Evolutionary conservation across 1,284 basidiomycete species (phyloP).

Genomic region (Binderoboletus segoi): DNA sequence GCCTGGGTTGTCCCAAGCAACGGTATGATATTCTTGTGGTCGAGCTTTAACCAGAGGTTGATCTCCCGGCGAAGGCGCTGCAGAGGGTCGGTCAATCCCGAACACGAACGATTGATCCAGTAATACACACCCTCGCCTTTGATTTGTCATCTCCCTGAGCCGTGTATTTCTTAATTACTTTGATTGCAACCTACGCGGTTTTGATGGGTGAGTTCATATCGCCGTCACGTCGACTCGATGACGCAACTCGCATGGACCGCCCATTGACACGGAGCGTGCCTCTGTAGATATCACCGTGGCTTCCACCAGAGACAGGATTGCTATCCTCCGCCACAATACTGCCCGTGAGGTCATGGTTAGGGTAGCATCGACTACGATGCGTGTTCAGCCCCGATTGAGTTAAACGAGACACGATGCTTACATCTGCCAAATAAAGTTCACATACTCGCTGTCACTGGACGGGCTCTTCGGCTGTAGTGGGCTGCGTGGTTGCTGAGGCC

Average conservation of each 20-base stretch:
- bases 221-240: not conserved
- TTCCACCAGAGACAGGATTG: slow-evolving; percentile 22
- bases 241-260: slow-evolving; percentile 22
- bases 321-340: slow-evolving; percentile 13
- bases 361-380: slow-evolving; percentile 15
- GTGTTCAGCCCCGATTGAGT: not conserved
- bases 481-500: slow-evolving; percentile 4
- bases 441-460: slow-evolving; percentile 6
- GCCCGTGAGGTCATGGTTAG: slow-evolving; percentile 18
- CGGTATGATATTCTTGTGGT: slow-evolving; percentile 27
- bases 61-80: slow-evolving; percentile 34
- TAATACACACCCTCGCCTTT: slow-evolving; percentile 15
- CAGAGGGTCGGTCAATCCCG: not conserved
- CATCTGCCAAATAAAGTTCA: slow-evolving; percentile 17
- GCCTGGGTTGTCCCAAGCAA: slow-evolving; percentile 26
- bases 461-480: not conserved
- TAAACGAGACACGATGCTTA: not conserved
- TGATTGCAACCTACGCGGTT: slow-evolving; percentile 24
- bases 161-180: slow-evolving; percentile 25
- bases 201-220: not conserved
- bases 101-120: too few relatives aligned
- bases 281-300: slow-evolving; percentile 23
- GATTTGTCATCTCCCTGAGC: slow-evolving; percentile 18
- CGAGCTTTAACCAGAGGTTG: slow-evolving; percentile 24
- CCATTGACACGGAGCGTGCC: slow-evolving; percentile 21